Evolutionary conservation across 2,329 filamentous ascomycete genomes (phyloP).

Genomic region (Sordariomycetes sp.): DNA sequence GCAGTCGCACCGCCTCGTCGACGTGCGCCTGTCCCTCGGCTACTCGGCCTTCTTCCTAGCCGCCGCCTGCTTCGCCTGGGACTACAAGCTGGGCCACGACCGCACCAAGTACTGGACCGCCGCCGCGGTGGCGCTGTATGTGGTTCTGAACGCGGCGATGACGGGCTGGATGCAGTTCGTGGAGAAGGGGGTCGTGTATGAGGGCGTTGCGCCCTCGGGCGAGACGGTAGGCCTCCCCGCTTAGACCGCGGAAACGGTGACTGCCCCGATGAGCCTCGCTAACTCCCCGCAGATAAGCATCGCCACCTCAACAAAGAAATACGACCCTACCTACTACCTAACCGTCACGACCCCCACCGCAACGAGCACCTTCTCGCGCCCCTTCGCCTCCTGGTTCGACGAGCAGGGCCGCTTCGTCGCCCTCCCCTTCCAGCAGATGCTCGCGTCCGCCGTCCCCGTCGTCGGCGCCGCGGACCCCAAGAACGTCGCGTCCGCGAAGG

Average conservation of each 20-base stretch:
- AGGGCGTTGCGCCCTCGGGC: constrained; percentile 56
- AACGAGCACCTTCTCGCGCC: constrained; percentile 44
- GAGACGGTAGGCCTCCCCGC: constrained; percentile 42
- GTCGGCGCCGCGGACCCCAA: constrained; percentile 58
- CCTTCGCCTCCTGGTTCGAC: constrained; percentile 73
- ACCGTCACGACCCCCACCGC: constrained; percentile 38
- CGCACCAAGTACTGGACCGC: constrained; percentile 72
- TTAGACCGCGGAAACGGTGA: neutral
- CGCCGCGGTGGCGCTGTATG: constrained; percentile 69
- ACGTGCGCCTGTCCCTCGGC: constrained; percentile 74
- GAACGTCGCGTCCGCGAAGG: constrained; percentile 22
- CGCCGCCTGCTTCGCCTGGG: constrained; percentile 76
- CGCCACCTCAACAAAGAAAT: constrained; percentile 62
- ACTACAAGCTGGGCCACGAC: constrained; percentile 88
- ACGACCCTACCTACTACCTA: constrained; percentile 71
- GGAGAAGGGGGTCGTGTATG: constrained; percentile 74
- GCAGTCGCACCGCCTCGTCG: constrained; percentile 70
- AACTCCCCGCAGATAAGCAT: constrained; percentile 54
- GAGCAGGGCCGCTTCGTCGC: constrained; percentile 59
- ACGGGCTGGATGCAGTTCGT: constrained; percentile 78
- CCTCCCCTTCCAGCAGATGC: constrained; percentile 66
- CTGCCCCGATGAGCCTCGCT: neutral
- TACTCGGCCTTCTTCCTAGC: constrained; percentile 74
- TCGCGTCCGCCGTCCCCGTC: constrained; percentile 56
- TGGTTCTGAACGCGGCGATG: constrained; percentile 64